Base-by-base conservation (phyloP, 345 rosid genomes). In the Citrus cavaleriei region DNA sequence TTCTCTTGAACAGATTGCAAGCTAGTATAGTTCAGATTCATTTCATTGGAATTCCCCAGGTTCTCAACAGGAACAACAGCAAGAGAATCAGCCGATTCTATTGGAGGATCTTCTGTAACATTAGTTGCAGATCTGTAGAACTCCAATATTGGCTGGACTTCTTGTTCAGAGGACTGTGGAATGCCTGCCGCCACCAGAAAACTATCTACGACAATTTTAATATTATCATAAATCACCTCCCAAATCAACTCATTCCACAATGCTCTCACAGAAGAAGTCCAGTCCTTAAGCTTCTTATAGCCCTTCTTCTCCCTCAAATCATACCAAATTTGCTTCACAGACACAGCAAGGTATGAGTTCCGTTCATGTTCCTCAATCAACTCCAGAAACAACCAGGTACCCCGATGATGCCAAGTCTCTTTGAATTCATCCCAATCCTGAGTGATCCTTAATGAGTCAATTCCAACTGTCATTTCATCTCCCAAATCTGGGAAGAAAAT, bases 401-500 rank as follows among this genome's bases (percentile, higher is more conserved):
- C 97, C 42, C 97, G 95, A 73, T 35, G 81, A 57, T 75, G 76
- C 97, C 97, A 95, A n/a, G 51, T 78, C 75, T 81, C 90, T 0
- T 79, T 72, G 38, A 67, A 70, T 82, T 88, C 91, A 75, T 87
- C 65, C 98, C 98, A 95, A 65, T 91, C 94, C 85, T 86, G 90
- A 72, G 93, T 87, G 80, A 88, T 81, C 82, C 97, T 88, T 46
- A 93, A 66, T 40, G 71, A 55, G n/a, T 75, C 85, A 57, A 87
- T 51, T 27, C 24, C 78, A 59, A 63, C 68, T 58, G 55, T 38
- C 85, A 89, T 68, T 80, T 95, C 93, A 82, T 95, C 95, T 32
- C 98, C 98, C 76, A 87, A 82, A 79, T 93, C 96, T 1, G 98
- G 98, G 81, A 95, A 95, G 85, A 93, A 93, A 38, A 95, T 78